A percentile compares a stretch with the other conserved stretches of the same genome.
Evolutionary conservation across 345 rosid genomes (phyloP).

Genomic region (Eucalyptus regnans): DNA sequence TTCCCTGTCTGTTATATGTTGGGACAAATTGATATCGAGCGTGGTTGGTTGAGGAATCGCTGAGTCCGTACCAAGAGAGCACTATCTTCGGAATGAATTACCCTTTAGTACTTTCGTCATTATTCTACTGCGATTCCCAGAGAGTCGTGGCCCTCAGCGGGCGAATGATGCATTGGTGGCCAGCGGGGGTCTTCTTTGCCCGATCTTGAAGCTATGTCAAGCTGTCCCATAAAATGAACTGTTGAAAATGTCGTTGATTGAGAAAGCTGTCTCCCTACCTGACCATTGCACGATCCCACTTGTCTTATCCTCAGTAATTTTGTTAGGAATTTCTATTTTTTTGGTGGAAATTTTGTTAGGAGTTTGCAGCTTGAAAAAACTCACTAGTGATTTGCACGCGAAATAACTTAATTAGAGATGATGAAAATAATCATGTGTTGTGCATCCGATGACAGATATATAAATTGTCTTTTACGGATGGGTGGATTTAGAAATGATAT

Average conservation of each 20-base stretch:
- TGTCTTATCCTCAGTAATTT: not conserved
- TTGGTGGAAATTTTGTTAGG: no score
- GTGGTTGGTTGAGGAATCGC: not conserved
- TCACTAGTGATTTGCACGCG: not conserved
- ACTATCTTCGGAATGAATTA: not conserved
- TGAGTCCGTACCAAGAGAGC: not conserved
- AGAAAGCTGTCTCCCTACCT: not conserved
- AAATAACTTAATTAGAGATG: not conserved
- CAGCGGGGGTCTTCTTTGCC: not conserved
- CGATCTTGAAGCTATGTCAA: not conserved
- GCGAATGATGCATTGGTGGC: not conserved
- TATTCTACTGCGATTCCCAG: not conserved
- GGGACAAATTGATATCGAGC: not conserved
- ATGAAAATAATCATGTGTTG: not conserved
- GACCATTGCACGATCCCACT: not conserved
- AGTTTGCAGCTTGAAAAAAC: not conserved
- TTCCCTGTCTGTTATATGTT: not conserved
- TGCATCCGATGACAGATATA: rapidly evolving
- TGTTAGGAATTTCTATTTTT: no score
- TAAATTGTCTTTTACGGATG: not conserved
- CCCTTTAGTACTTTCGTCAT: not conserved
- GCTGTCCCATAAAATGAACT: not conserved
- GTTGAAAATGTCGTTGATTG: not conserved
- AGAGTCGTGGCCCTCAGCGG: not conserved
- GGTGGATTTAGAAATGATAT: not conserved